Evolutionary conservation across 805 yeast species (phyloP), one percentile per base, ranked within the genome.

Genomic region (Saccharomycopsis babjevae): DNA sequence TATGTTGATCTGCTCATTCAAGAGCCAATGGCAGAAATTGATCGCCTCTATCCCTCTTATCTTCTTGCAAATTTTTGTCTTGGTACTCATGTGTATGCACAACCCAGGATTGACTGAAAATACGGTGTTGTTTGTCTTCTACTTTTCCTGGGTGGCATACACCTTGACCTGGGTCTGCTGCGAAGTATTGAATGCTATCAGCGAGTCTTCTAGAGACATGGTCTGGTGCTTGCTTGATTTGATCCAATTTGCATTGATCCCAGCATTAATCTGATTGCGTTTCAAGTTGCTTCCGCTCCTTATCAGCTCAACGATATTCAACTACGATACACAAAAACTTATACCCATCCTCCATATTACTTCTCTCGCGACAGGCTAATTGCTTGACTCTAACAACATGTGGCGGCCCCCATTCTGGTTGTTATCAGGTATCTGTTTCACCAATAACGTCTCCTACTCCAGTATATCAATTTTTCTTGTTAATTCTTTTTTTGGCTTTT

Each of bases 1-100:
- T 2, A n/a, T 62, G 42, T 30, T 62, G 16, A 46, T 62, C 5
- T 56, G 60, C 22, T 62, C 64, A 18, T 62, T 62, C 56, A 59
- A 58, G 25, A 54, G 54, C 55, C 52, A 57, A 15, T 38, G 30
- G 30, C 40, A 59, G 20, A 62, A 62, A 46, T 50, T 32, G 25
- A 36, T 59, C 2, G 57, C 57, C 36, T 57, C 52, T 2, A 10
- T 57, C 10, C 50, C 57, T 16, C 25, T 60, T 20, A 39, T 62
- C 11, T 60, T 54, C 15, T 50, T 62, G 15, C 64, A 62, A 28
- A n/a, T 59, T 11, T 55, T 36, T 16, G 46, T 50, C 16, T 28
- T 61, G 34, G 55, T 59, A 8, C 22, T 40, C 25, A 36, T 50
- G 28, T 50, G 54, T 25, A 15, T 15, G 36, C 25, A 25, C 54